Evolutionary conservation across 75 land plant species (phyloP), one percentile per base, ranked within the genome.

Genomic region (Ceratopteris richardii): DNA sequence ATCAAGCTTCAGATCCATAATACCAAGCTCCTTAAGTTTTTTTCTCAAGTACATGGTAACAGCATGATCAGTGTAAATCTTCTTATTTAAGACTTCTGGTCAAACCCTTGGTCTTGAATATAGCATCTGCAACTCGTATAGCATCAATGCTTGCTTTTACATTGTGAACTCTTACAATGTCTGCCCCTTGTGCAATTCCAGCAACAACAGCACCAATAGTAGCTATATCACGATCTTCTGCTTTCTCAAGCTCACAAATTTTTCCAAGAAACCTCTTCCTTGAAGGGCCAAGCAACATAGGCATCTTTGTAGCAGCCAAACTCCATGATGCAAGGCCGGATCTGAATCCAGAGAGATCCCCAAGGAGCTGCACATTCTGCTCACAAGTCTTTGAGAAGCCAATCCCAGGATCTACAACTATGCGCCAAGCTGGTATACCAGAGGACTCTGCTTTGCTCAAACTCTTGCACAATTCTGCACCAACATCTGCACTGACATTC

Each of bases 391-490:
- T 92, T 10, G 98, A 77, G 62, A 92, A 92, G 39, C 98, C 98
- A 48, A 92, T 61, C 14, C 98, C 98, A 28, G 98, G 98, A 39
- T 92, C 98, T 16, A 73, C 56, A 14, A 92, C 85, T 7, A 91
- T 82, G 16, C 86, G 80, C 98, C 98, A 92, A 21, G 82, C 70
- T 29, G 98, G 96, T n/a, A 92, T 78, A 21, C 95, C 95, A 31
- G 72, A 69, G 21, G 57, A 61, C 61, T 92, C 98, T 25, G 98
- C 98, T 28, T 62, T 66, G 22, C 51, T 59, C n/a, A 92, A 44
- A 16, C 63, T 64, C 14, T 39, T 44, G 31, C 61, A 62, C 30
- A 92, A 52, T 57, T 92, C 96, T n/a, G 57, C 40, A 29, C 90
- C 86, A 20, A 92, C 79, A 62, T 88, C 77, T 31, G 58, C 43